Conservation (phyloP, 2,329 filamentous ascomycete species). For the Aureobasidium sp. region DNA sequence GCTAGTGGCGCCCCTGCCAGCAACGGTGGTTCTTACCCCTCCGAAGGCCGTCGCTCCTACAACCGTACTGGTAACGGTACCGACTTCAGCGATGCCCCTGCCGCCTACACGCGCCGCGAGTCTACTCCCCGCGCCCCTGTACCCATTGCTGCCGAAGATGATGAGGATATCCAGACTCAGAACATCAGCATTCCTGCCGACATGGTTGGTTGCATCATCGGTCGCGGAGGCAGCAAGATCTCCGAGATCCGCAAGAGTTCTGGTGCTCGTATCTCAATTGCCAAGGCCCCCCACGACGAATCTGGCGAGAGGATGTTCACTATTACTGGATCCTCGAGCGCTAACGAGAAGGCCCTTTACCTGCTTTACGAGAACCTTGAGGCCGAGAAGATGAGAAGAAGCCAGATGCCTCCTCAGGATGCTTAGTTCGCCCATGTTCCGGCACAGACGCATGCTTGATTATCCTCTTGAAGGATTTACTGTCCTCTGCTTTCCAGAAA, state of each 20-base stretch:
- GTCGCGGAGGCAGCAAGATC: constrained; percentile 90
- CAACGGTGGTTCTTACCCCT: constrained; percentile 49
- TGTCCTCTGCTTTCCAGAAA: background rate
- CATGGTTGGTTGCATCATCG: constrained; percentile 99
- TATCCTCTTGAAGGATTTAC: background rate
- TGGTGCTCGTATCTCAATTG: constrained; percentile 93
- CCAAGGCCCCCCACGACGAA: constrained; percentile 93
- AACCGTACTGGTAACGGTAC: constrained; percentile 92
- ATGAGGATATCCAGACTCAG: constrained; percentile 95
- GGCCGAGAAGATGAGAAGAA: constrained; percentile 97
- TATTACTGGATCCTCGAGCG: constrained; percentile 89
- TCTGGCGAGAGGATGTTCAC: constrained; percentile 99
- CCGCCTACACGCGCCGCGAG: constrained; percentile 67
- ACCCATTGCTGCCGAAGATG: constrained; percentile 87
- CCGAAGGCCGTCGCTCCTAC: constrained; percentile 41
- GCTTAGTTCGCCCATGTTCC: constrained; percentile 4
- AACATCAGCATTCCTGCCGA: constrained; percentile 99
- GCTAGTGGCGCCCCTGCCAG: constrained; percentile 47
- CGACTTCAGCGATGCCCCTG: constrained; percentile 81
- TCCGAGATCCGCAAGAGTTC: constrained; percentile 97
- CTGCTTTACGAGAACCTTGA: constrained; percentile 98
- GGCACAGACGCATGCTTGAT: background rate
- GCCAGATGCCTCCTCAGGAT: constrained; percentile 52
- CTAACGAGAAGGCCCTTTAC: constrained; percentile 93
- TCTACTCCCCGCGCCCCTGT: constrained; percentile 64